Conservation (phyloP, 495 filamentous ascomycete species). For the Aspergillus steynii region DNA sequence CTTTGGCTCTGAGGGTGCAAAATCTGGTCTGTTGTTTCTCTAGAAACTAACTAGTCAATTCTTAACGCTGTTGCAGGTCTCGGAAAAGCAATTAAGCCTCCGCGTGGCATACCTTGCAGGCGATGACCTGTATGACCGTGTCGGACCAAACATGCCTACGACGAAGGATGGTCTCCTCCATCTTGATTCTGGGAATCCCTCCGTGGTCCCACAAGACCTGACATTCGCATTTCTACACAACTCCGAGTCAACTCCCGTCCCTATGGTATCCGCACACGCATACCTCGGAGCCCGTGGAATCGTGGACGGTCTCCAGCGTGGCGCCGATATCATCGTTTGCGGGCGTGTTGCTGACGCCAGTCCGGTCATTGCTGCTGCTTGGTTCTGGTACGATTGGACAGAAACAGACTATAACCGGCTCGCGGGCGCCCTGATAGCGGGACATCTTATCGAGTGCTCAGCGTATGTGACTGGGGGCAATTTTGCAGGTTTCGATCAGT, state of each 20-base stretch:
- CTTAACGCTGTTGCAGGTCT: slow-evolving; percentile 12
- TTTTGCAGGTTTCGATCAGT: slow-evolving; percentile 50
- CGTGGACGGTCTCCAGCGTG: slow-evolving; percentile 37
- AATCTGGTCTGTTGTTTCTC: slow-evolving; percentile 27
- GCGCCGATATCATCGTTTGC: slow-evolving; percentile 56
- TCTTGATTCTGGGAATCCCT: slow-evolving; percentile 33
- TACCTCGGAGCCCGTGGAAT: slow-evolving; percentile 53
- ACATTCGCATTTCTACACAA: slow-evolving; percentile 28
- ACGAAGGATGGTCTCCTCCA: slow-evolving; percentile 33
- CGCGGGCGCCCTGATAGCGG: slow-evolving; percentile 46
- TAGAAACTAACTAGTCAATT: no score
- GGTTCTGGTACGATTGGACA: slow-evolving; percentile 47
- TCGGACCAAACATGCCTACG: slow-evolving; percentile 30
- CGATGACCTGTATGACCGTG: slow-evolving; percentile 37
- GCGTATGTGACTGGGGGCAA: slow-evolving; percentile 54
- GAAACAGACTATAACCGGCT: slow-evolving; percentile 41
- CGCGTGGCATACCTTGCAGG: slow-evolving; percentile 50
- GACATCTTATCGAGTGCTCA: slow-evolving; percentile 55
- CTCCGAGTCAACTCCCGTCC: slow-evolving; percentile 11
- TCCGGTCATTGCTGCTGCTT: slow-evolving; percentile 48
- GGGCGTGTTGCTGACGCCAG: slow-evolving; percentile 53
- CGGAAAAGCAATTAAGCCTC: slow-evolving; percentile 31
- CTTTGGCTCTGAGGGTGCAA: slow-evolving; percentile 38
- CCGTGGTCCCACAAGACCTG: slow-evolving; percentile 9
- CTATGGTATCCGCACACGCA: slow-evolving; percentile 33